Percentiles rank a stretch among this genome's conserved stretches.
These are phyloP conservation scores for Pontederia crassipes DNA, from an alignment of 176 grass and related monocot species.

Conservation along the genomic window DNA sequence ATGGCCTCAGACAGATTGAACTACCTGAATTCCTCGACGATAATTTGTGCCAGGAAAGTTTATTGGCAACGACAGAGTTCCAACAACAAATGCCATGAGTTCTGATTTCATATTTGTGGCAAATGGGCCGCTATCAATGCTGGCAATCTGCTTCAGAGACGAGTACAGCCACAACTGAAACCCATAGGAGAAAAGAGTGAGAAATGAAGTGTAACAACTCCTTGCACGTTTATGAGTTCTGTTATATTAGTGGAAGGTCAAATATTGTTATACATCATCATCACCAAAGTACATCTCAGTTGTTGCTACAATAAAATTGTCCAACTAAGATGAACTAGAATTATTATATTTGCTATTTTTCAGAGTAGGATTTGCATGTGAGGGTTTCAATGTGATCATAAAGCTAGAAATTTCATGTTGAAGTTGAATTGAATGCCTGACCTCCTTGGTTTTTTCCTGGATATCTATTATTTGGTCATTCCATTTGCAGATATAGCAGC, in stretches of 20 bases:
- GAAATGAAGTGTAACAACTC: too few relatives aligned
- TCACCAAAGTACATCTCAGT: too few relatives aligned
- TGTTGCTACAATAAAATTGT: too few relatives aligned
- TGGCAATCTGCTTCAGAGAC: conserved; percentile 76
- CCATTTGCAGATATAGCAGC: conserved; percentile 7
- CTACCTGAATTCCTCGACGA: conserved; percentile 53
- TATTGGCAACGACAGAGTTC: conserved; percentile 88
- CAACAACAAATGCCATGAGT: conserved; percentile 74
- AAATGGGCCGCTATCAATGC: conserved; percentile 64
- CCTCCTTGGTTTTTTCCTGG: conserved; percentile 21
- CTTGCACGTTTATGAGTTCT: too few relatives aligned
- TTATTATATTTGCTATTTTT: too few relatives aligned
- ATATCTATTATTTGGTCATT: conserved; percentile 11
- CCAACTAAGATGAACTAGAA: too few relatives aligned
- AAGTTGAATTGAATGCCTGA: background rate
- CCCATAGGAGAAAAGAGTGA: too few relatives aligned
- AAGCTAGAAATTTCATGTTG: background rate
- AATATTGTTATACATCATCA: too few relatives aligned
- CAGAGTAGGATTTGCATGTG: too few relatives aligned
- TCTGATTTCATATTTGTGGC: conserved; percentile 66
- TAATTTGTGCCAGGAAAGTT: conserved; percentile 84
- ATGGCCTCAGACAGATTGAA: background rate
- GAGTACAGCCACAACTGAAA: conserved; percentile 79
- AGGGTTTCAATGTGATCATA: too few relatives aligned
- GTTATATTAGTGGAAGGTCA: too few relatives aligned